Conservation (phyloP, 352 stramenopile species). For the Globisporangium emineosum region DNA sequence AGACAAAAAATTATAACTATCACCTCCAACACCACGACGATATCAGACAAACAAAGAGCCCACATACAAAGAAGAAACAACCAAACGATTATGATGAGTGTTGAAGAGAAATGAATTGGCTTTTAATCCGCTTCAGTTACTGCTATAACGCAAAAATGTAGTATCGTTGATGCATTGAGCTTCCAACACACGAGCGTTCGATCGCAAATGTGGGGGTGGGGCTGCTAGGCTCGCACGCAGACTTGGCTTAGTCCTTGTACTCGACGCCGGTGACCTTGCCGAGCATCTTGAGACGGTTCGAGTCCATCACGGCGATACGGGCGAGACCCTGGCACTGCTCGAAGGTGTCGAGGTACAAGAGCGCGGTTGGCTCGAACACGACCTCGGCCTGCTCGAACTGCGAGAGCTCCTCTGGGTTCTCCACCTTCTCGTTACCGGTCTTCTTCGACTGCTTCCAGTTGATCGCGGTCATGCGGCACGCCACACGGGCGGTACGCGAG, state of each 20-base stretch:
- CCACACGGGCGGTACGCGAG: slow-evolving; percentile 79
- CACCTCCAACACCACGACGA: too few species aligned
- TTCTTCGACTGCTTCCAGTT: slow-evolving; percentile 86
- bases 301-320: slow-evolving; percentile 86
- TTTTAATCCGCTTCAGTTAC: too few species aligned
- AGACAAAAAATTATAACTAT: too few species aligned
- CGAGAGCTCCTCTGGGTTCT: slow-evolving; percentile 68
- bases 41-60: too few species aligned
- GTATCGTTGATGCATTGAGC: too few species aligned
- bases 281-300: slow-evolving; percentile 84
- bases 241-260: slow-evolving; percentile 46
- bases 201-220: too few species aligned
- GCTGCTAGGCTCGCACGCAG: too few species aligned
- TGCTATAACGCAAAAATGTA: too few species aligned
- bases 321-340: slow-evolving; percentile 67
- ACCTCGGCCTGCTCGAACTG: slow-evolving; percentile 79
- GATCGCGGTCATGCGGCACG: slow-evolving; percentile 80
- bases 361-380: slow-evolving; percentile 62
- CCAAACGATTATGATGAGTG: too few species aligned
- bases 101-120: too few species aligned
- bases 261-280: slow-evolving; percentile 60
- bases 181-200: too few species aligned
- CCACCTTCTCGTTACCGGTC: slow-evolving; percentile 74
- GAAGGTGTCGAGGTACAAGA: slow-evolving; percentile 80
- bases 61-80: too few species aligned